Evolutionary conservation across 306 rosid genomes (phyloP), one percentile per base, ranked within the genome.

Genomic region (Begonia peltatifolia): DNA sequence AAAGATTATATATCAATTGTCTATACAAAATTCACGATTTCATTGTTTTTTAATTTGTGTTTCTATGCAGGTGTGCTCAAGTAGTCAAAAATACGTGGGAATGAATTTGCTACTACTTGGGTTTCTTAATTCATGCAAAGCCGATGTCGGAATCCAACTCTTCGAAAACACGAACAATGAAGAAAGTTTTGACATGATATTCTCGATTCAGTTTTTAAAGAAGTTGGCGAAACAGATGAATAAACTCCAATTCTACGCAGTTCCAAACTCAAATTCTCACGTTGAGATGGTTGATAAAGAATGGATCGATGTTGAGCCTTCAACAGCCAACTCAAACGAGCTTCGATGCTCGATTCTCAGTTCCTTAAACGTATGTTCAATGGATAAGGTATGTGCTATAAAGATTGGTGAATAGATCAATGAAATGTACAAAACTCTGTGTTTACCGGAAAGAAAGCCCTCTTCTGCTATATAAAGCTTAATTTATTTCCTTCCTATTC

Each of bases 281-380:
- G 82, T 83, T 42, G 85, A 85, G 67, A 56, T 68, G 68, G 79
- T 71, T 50, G 94, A 69, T 30, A 78, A 90, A 57, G 92, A 90
- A 16, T 90, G 92, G 97, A 67, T 85, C 55, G 78, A 84, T 25
- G 76, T 85, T 43, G 65, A 69, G 25, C 76, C 95, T 14, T 58
- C 85, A 64, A 61, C 52, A 22, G 77, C 84, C 4, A 85, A 85
- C 72, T 90, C 97, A 41, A 76, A 23, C 56, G 87, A 83, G 55
- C 66, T 90, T 14, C 64, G 73, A 67, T 73, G 85, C 70, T 66
- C 85, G 12, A 73, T 85, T 57, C 81, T 74, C 67, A 76, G 86
- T 69, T 69, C 73, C 62, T 68, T 85, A 47, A 74, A 80, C 41
- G 65, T 63, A 16, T 80, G 82, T 57, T 67, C 95, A 8, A 74